Conservation (phyloP, 73 alveolate genomes). For the Vitrella brassicaformis region DNA sequence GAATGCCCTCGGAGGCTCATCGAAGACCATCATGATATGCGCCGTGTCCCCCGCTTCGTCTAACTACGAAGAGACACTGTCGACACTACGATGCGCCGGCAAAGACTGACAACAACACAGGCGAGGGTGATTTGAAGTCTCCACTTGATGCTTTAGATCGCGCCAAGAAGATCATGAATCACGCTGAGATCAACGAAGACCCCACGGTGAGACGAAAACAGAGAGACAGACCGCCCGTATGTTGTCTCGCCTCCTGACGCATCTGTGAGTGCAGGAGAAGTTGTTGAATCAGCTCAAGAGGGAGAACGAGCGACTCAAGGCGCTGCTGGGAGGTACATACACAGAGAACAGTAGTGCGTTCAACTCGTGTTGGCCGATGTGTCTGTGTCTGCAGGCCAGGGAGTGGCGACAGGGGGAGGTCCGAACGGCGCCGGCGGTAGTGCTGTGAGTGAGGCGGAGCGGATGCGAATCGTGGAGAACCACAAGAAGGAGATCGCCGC, state of each 20-base stretch:
- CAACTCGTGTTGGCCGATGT: not conserved
- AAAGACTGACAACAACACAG: too few species aligned
- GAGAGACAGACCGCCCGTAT: constrained; percentile 56
- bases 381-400: not conserved
- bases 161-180: constrained; percentile 79
- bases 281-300: constrained; percentile 76
- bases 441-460: not conserved
- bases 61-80: constrained; percentile 89
- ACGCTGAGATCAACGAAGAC: constrained; percentile 78
- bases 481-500: not conserved
- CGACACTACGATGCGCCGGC: constrained; percentile 95
- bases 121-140: too few species aligned
- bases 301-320: constrained; percentile 78
- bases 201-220: constrained; percentile 68
- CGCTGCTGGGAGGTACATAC: constrained; percentile 45
- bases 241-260: not conserved
- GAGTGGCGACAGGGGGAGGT: not conserved
- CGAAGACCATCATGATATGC: constrained; percentile 95
- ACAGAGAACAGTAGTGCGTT: not conserved
- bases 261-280: constrained; percentile 68
- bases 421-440: not conserved
- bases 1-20: constrained; percentile 90
- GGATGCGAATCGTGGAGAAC: not conserved
- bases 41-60: constrained; percentile 95
- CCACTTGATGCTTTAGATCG: constrained; percentile 41